Percentiles rank a stretch among this genome's conserved stretches.
phyloP scores from a whole-genome alignment of 192 early-diverging fungal species.

The Mortierella alpina region DNA sequence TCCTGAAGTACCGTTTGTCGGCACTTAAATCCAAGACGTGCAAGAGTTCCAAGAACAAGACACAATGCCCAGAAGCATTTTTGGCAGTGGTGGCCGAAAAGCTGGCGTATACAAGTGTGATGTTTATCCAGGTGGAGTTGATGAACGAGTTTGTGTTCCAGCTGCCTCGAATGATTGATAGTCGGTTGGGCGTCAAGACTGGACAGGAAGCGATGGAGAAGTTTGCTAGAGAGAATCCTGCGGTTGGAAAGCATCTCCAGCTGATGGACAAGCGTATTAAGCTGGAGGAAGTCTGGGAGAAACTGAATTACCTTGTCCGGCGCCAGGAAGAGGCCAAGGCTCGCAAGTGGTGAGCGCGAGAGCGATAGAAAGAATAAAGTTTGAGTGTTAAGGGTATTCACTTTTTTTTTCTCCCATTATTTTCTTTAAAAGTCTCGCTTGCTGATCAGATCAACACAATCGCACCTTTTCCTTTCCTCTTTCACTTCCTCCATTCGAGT shows the following conservation, averaged over 20 bases:
- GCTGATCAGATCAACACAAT: background rate
- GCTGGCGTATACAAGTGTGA: slow-evolving; percentile 92
- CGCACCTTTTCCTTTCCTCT: too few relatives aligned
- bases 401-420: background rate
- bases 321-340: slow-evolving; percentile 64
- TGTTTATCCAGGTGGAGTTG: slow-evolving; percentile 98
- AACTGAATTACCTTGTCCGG: slow-evolving; percentile 69
- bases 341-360: slow-evolving; percentile 23
- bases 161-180: slow-evolving; percentile 94
- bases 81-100: slow-evolving; percentile 94
- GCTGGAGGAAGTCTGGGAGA: slow-evolving; percentile 85
- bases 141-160: slow-evolving; percentile 99
- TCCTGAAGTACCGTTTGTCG: slow-evolving; percentile 83
- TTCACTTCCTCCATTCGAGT: too few relatives aligned
- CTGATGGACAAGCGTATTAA: slow-evolving; percentile 86
- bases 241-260: slow-evolving; percentile 84
- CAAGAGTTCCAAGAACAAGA: slow-evolving; percentile 81
- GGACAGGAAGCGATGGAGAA: slow-evolving; percentile 80
- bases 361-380: background rate
- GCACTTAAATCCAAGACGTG: slow-evolving; percentile 88
- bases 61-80: slow-evolving; percentile 96
- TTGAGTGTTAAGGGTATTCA: background rate
- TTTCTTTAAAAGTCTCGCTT: background rate
- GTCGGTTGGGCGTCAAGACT: slow-evolving; percentile 89
- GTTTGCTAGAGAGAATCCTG: slow-evolving; percentile 93